Conservation (phyloP, 805 yeast genomes). For the Brettanomyces sp. region DNA sequence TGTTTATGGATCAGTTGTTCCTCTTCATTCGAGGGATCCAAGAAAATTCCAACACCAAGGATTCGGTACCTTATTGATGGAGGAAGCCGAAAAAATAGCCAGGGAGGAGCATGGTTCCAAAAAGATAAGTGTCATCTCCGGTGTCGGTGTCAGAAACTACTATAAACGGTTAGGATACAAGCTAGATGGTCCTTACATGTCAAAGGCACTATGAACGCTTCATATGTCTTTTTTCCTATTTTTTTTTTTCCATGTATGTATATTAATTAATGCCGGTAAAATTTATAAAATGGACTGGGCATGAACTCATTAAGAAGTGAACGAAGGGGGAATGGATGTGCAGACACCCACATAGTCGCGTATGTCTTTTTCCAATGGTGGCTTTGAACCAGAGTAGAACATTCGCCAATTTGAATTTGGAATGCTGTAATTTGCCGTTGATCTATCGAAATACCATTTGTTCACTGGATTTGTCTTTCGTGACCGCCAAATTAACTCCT, state of each 20-base stretch:
- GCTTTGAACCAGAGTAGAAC: constrained; percentile 32
- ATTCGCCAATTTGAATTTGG: constrained; percentile 29
- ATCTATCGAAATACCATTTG: constrained; percentile 94
- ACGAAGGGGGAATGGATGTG: constrained; percentile 49
- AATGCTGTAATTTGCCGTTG: constrained; percentile 56
- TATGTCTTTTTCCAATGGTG: constrained; percentile 26
- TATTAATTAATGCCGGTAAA: constrained; percentile 1
- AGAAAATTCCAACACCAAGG: constrained; percentile 99
- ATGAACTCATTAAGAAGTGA: constrained; percentile 5
- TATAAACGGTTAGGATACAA: constrained; percentile 86
- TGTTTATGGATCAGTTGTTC: constrained; percentile 96
- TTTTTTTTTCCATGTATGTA: background rate
- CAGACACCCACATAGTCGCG: constrained; percentile 45
- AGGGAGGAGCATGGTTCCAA: constrained; percentile 88
- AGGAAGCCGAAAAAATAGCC: constrained; percentile 95
- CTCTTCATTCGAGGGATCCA: constrained; percentile 92
- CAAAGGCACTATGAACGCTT: constrained; percentile 36
- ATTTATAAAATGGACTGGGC: background rate
- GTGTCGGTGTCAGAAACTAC: constrained; percentile 96
- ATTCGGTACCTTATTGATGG: constrained; percentile 94
- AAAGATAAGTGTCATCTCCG: constrained; percentile 89
- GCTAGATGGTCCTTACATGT: constrained; percentile 96
- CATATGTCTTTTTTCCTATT: background rate
- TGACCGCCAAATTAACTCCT: constrained; percentile 85
- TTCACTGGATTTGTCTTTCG: constrained; percentile 81